Conservation (phyloP, 805 yeast genomes). For the Cyberlindnera xishuangbannaensis region DNA sequence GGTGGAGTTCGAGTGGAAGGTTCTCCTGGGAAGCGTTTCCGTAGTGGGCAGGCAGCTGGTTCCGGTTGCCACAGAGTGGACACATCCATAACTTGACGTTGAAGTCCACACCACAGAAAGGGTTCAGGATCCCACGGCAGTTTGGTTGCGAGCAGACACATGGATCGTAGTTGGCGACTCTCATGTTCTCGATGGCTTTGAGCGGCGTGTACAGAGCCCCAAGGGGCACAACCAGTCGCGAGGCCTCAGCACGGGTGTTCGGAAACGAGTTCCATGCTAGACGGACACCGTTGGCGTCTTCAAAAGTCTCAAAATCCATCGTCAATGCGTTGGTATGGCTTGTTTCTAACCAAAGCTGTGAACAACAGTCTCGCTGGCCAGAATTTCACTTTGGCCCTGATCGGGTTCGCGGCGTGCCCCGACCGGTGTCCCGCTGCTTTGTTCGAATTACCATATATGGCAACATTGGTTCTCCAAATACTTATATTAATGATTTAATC, state of each 20-base stretch:
- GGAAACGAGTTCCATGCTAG: constrained; percentile 86
- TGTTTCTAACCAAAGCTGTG: no score
- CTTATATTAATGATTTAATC: no score
- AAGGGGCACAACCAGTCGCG: constrained; percentile 87
- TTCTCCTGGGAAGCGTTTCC: constrained; percentile 68
- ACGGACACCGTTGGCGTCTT: constrained; percentile 70
- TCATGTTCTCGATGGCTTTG: constrained; percentile 67
- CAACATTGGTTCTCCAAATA: no score
- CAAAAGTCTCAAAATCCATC: constrained; percentile 52
- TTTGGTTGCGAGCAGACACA: constrained; percentile 65
- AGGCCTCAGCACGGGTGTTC: constrained; percentile 80
- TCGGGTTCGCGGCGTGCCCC: no score
- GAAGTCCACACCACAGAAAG: constrained; percentile 76
- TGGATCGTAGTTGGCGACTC: constrained; percentile 82
- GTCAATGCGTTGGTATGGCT: constrained; percentile 1
- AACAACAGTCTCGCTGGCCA: no score
- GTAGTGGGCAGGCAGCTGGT: constrained; percentile 78
- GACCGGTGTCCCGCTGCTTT: no score
- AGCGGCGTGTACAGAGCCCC: constrained; percentile 96
- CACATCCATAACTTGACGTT: constrained; percentile 79
- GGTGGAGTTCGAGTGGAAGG: constrained; percentile 75
- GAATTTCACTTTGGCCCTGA: no score
- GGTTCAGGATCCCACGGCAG: constrained; percentile 84
- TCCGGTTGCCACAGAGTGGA: constrained; percentile 73
- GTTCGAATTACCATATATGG: no score